These are phyloP conservation scores for Paraphaeosphaeria minitans DNA, from an alignment of 2,329 filamentous ascomycete genomes.

Conservation along the genomic window DNA sequence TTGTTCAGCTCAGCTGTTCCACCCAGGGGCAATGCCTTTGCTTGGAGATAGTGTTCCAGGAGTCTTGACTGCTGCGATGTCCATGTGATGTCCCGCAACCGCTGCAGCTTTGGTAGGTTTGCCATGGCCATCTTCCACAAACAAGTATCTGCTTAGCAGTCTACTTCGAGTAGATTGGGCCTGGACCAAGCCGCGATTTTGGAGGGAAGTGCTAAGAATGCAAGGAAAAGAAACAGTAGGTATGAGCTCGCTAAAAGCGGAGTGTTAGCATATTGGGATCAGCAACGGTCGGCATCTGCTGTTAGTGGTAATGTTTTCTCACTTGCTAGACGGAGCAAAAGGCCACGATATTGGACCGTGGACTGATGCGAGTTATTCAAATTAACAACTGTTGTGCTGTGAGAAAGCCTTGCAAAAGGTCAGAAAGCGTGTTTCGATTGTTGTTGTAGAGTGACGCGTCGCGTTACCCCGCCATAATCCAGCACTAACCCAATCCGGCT, in stretches of 20 bases:
- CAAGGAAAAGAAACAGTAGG: too few relatives aligned
- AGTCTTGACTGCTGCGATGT: constrained; percentile 8
- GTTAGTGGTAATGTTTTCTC: not conserved
- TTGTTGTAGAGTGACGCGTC: not conserved
- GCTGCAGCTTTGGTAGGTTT: not conserved
- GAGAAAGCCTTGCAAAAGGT: not conserved
- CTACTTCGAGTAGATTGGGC: not conserved
- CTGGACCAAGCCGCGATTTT: too few relatives aligned
- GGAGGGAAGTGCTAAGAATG: too few relatives aligned
- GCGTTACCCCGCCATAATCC: not conserved
- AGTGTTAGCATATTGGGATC: too few relatives aligned
- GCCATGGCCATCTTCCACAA: constrained; percentile 5
- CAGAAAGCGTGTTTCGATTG: not conserved
- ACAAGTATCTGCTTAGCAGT: not conserved
- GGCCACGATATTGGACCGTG: too few relatives aligned
- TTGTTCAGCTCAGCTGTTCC: not conserved
- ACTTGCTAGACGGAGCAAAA: not conserved
- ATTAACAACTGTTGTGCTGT: not conserved
- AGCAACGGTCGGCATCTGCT: not conserved
- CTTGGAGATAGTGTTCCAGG: constrained; percentile 14
- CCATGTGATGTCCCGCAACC: constrained; percentile 4
- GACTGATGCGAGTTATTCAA: not conserved
- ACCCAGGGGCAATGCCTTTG: not conserved
- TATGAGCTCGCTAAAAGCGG: too few relatives aligned
- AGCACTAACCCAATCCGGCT: not conserved